phyloP scores from a whole-genome alignment of 495 filamentous ascomycete genomes.

The Aspergillus nanangensis region DNA sequence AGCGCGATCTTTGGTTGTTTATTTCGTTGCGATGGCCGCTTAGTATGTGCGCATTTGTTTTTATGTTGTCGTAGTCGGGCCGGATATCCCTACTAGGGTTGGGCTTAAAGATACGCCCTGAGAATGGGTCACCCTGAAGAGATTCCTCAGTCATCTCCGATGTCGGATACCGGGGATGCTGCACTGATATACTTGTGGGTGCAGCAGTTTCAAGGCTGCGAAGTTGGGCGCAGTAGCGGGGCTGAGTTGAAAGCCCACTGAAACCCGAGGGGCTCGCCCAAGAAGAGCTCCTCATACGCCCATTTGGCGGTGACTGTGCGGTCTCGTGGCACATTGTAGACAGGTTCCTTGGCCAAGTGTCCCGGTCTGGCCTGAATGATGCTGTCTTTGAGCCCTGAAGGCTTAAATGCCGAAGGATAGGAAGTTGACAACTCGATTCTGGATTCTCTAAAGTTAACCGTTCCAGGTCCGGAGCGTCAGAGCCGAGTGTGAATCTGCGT shows the following conservation, averaged over 20 bases:
- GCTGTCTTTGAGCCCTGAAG: constrained; percentile 13
- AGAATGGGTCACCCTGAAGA: no score
- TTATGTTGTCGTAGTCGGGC: no score
- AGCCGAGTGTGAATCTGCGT: constrained; percentile 10
- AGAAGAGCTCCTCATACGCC: constrained; percentile 10
- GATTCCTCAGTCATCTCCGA: no score
- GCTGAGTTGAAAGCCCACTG: constrained; percentile 1
- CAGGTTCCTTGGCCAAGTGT: constrained; percentile 4
- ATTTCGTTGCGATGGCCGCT: no score
- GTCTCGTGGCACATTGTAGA: constrained; percentile 13
- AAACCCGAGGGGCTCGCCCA: background rate
- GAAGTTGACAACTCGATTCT: constrained; percentile 3
- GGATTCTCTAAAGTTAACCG: background rate
- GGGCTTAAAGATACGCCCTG: no score
- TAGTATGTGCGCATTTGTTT: no score
- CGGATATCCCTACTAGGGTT: no score
- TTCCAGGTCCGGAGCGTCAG: constrained; percentile 8
- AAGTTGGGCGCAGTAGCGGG: constrained; percentile 13
- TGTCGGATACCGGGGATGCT: no score
- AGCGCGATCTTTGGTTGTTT: no score
- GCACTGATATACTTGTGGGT: no score
- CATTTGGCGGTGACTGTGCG: background rate
- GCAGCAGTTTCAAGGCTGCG: constrained; percentile 5
- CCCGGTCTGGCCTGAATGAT: background rate
- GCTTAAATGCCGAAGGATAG: constrained; percentile 18